Percentiles rank a stretch among this genome's conserved stretches.
phyloP scores from a whole-genome alignment of 768 basidiomycete genomes.

The Suillus subaureus region DNA sequence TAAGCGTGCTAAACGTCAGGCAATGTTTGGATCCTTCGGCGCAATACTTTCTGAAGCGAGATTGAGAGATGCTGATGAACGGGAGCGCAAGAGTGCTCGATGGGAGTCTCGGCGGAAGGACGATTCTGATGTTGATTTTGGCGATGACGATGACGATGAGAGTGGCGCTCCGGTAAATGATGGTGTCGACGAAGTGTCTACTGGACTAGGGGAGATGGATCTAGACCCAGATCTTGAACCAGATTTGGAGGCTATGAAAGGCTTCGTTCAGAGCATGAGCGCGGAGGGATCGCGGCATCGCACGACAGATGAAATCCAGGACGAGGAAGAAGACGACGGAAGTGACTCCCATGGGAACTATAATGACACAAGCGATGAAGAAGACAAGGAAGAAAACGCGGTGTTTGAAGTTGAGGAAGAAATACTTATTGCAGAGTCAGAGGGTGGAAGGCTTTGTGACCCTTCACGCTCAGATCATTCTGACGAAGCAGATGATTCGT shows the following conservation, averaged over 20 bases:
- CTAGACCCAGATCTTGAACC: conserved; percentile 60
- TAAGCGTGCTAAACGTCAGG: conserved; percentile 26
- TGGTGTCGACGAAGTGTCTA: conserved; percentile 32
- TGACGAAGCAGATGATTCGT: conserved; percentile 29
- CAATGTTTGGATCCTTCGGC: conserved; percentile 50
- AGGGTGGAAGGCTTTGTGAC: conserved; percentile 8
- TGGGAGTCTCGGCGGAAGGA: conserved; percentile 56
- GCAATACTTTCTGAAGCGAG: conserved; percentile 57
- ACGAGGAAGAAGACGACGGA: conserved; percentile 40
- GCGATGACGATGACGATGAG: conserved; percentile 42
- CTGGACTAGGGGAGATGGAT: conserved; percentile 55
- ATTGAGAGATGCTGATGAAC: conserved; percentile 38
- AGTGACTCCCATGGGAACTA: conserved; percentile 24
- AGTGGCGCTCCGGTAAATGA: conserved; percentile 28
- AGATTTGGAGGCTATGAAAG: conserved; percentile 50
- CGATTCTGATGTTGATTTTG: conserved; percentile 75
- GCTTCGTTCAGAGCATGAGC: conserved; percentile 55
- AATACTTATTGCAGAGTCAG: conserved; percentile 41
- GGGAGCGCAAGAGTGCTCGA: conserved; percentile 38
- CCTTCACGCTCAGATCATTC: conserved; percentile 10
- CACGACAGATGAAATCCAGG: conserved; percentile 71
- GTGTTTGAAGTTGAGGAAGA: conserved; percentile 49
- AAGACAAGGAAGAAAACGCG: conserved; percentile 35
- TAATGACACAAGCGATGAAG: conserved; percentile 35
- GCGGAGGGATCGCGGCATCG: conserved; percentile 47